These are phyloP conservation scores for Sordaria brevicollis DNA, from an alignment of 495 filamentous ascomycete genomes.

Conservation along the genomic window DNA sequence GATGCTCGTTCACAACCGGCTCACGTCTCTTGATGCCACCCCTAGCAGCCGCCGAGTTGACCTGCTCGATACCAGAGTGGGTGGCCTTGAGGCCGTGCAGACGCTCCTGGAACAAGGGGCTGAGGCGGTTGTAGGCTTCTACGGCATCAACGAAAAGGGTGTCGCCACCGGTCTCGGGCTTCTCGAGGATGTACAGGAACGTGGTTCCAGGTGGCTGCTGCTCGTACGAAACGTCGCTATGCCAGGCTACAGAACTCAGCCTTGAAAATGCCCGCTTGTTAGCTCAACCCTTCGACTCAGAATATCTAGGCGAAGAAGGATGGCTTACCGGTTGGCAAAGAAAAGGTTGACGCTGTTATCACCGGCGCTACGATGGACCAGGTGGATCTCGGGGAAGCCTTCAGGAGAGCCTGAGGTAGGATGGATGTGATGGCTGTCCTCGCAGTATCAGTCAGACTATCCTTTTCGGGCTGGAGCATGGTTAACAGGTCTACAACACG, in stretches of 20 bases:
- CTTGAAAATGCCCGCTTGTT: no score
- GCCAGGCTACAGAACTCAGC: conserved; percentile 67
- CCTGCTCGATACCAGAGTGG: conserved; percentile 68
- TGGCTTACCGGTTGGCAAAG: conserved; percentile 47
- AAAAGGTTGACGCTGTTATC: conserved; percentile 46
- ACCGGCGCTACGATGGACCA: conserved; percentile 64
- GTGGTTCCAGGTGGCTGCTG: conserved; percentile 77
- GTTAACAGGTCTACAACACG: background rate
- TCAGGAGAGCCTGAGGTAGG: conserved; percentile 63
- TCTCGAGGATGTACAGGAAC: conserved; percentile 70
- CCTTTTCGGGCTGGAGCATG: background rate
- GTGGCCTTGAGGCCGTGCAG: conserved; percentile 68
- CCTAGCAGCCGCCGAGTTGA: conserved; percentile 40
- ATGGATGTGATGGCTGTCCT: conserved; percentile 58
- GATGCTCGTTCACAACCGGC: conserved; percentile 61
- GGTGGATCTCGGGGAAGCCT: conserved; percentile 63
- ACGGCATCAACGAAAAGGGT: conserved; percentile 65
- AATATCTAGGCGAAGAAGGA: no score
- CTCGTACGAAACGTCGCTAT: conserved; percentile 78
- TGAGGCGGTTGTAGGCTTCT: conserved; percentile 69
- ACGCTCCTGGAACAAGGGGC: conserved; percentile 56
- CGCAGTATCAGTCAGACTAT: background rate
- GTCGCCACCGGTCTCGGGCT: conserved; percentile 66
- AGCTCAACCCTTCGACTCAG: no score
- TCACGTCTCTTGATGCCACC: conserved; percentile 59